Percentiles rank a stretch among this genome's conserved stretches.
Conservation (phyloP, 2,329 filamentous ascomycete species). For the Beauveria varroae region DNA sequence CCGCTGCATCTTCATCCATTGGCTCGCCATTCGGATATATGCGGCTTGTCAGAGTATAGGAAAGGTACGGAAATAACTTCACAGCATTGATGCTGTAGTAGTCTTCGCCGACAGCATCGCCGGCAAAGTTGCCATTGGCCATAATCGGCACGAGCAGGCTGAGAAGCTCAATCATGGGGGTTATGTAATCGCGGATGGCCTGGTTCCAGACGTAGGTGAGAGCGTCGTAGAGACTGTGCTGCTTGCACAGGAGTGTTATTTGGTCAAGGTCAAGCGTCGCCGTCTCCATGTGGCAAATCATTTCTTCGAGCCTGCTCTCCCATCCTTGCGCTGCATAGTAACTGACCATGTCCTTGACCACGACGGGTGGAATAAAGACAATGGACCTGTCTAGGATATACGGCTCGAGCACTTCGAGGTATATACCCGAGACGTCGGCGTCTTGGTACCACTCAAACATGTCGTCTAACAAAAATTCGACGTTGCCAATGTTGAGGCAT, state of each 20-base stretch:
- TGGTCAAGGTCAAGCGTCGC: slow-evolving; percentile 90
- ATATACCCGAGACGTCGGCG: slow-evolving; percentile 61
- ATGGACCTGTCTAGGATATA: slow-evolving; percentile 77
- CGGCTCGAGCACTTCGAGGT: slow-evolving; percentile 81
- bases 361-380: slow-evolving; percentile 66
- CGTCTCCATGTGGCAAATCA: slow-evolving; percentile 89
- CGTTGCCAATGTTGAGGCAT: slow-evolving; percentile 68
- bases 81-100: slow-evolving; percentile 63
- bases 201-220: slow-evolving; percentile 96
- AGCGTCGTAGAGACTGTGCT: slow-evolving; percentile 88
- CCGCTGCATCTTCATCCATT: slow-evolving; percentile 65
- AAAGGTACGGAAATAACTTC: slow-evolving; percentile 92
- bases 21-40: slow-evolving; percentile 80
- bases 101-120: slow-evolving; percentile 51
- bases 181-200: slow-evolving; percentile 81
- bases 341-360: slow-evolving; percentile 78
- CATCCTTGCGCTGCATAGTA: slow-evolving; percentile 72
- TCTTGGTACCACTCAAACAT: slow-evolving; percentile 89
- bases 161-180: slow-evolving; percentile 78
- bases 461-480: slow-evolving; percentile 83
- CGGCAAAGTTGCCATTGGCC: slow-evolving; percentile 44
- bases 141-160: slow-evolving; percentile 56
- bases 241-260: slow-evolving; percentile 82
- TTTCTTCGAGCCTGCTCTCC: slow-evolving; percentile 77
- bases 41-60: slow-evolving; percentile 81